phyloP scores from a whole-genome alignment of 305 asterid genomes.

The Solanum hybrid region DNA sequence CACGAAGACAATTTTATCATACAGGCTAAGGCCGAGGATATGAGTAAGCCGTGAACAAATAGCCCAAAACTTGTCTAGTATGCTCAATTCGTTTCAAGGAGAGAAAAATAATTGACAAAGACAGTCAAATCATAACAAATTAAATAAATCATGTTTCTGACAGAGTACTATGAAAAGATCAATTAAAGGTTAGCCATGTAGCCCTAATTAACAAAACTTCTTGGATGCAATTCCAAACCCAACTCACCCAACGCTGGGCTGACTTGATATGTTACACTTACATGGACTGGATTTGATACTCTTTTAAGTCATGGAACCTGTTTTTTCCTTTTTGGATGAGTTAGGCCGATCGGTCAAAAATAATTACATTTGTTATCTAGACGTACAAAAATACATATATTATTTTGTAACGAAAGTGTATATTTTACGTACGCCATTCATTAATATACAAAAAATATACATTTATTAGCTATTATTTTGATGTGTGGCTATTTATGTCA shows the following conservation, averaged over 20 bases:
- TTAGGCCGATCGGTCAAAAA: background rate
- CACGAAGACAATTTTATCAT: too few relatives aligned
- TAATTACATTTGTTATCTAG: background rate
- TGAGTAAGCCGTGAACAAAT: background rate
- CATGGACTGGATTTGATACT: background rate
- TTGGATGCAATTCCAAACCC: background rate
- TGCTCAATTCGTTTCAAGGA: background rate
- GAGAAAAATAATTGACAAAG: background rate
- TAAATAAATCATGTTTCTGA: background rate
- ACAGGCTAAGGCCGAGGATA: background rate
- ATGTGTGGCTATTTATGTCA: background rate
- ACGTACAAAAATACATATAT: background rate
- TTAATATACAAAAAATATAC: background rate
- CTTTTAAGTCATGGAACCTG: background rate
- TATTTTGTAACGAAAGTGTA: background rate
- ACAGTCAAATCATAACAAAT: background rate
- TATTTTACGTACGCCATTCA: background rate
- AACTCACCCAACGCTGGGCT: background rate
- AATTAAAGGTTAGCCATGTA: background rate
- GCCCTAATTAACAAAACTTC: background rate
- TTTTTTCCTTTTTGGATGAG: background rate
- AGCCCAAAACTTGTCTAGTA: background rate
- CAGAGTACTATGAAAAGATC: background rate
- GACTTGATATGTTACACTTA: background rate
- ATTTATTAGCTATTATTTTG: background rate